A percentile compares a stretch with the other conserved stretches of the same genome.
phyloP scores from a whole-genome alignment of 352 stramenopile species.

The Albugo laibachii region DNA sequence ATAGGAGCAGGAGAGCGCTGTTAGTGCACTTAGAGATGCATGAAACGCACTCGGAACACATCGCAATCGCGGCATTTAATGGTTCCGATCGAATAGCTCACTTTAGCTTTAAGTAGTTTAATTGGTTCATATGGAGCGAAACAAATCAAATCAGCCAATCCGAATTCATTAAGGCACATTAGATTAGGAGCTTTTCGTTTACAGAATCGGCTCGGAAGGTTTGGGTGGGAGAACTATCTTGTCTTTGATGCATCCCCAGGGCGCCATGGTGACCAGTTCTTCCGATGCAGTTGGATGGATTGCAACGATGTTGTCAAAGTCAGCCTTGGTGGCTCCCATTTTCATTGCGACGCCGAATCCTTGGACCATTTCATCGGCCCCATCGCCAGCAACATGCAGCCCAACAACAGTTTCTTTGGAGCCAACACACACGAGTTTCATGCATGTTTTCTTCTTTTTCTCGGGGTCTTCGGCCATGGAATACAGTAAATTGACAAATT shows the following conservation, averaged over 20 bases:
- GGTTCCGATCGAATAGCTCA: no score
- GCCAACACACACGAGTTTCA: constrained; percentile 85
- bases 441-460: constrained; percentile 84
- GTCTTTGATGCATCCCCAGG: constrained; percentile 74
- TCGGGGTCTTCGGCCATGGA: constrained; percentile 68
- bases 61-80: no score
- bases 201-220: constrained; percentile 6
- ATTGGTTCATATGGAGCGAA: no score
- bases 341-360: constrained; percentile 96
- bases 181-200: no score
- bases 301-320: constrained; percentile 89
- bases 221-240: constrained; percentile 31
- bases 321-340: constrained; percentile 92
- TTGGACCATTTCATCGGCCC: constrained; percentile 95
- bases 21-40: no score
- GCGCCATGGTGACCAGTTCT: constrained; percentile 88
- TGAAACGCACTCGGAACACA: no score
- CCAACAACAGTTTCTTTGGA: constrained; percentile 85
- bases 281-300: constrained; percentile 94
- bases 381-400: constrained; percentile 87
- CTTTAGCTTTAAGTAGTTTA: no score
- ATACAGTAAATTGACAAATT: constrained; percentile 93
- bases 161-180: no score
- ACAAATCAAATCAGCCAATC: no score
- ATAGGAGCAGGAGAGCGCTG: no score